Conservation (phyloP, 2,329 filamentous ascomycete genomes). For the Alternaria incomplexa region DNA sequence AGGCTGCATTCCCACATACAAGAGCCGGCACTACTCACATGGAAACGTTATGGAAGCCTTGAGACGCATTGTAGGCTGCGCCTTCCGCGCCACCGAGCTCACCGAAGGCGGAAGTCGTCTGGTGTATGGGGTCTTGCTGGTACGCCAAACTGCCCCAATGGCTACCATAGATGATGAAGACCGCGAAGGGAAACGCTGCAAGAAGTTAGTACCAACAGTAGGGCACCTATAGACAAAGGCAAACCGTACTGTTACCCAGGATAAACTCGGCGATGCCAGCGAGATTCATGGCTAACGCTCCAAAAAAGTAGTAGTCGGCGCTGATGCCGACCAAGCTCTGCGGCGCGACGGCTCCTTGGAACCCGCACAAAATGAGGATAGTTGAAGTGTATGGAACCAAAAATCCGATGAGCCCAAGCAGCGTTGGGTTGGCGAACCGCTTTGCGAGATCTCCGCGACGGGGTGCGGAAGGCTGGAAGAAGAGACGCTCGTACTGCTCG, state of each 20-base stretch:
- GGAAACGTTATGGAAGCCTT: slow-evolving; percentile 29
- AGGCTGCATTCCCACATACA: no score
- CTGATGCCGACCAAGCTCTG: slow-evolving; percentile 25
- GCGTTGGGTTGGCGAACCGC: slow-evolving; percentile 25
- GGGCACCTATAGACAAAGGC: fast-evolving
- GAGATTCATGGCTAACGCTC: slow-evolving; percentile 25
- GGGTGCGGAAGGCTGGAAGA: slow-evolving; percentile 30
- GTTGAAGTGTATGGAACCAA: slow-evolving; percentile 29
- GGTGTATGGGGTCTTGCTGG: slow-evolving; percentile 23
- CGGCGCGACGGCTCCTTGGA: slow-evolving; percentile 25
- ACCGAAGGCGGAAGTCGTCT: slow-evolving; percentile 18
- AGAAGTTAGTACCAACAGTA: not conserved
- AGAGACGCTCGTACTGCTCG: slow-evolving; percentile 32
- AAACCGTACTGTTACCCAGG: slow-evolving; percentile 24
- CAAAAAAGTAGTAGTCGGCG: slow-evolving; percentile 33
- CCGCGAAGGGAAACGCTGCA: slow-evolving; percentile 29
- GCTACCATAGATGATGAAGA: slow-evolving; percentile 28
- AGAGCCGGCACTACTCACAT: slow-evolving; percentile 9
- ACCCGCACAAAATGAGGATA: slow-evolving; percentile 26
- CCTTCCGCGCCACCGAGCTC: slow-evolving; percentile 23
- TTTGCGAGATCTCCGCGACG: slow-evolving; percentile 28
- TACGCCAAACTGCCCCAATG: slow-evolving; percentile 31
- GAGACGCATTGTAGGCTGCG: slow-evolving; percentile 26
- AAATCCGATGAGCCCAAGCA: slow-evolving; percentile 27
- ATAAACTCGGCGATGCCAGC: slow-evolving; percentile 30